A percentile compares a stretch with the other conserved stretches of the same genome.
These are phyloP conservation scores for Cryptococcus floricola DNA, from an alignment of 1,284 basidiomycete species.

Conservation along the genomic window DNA sequence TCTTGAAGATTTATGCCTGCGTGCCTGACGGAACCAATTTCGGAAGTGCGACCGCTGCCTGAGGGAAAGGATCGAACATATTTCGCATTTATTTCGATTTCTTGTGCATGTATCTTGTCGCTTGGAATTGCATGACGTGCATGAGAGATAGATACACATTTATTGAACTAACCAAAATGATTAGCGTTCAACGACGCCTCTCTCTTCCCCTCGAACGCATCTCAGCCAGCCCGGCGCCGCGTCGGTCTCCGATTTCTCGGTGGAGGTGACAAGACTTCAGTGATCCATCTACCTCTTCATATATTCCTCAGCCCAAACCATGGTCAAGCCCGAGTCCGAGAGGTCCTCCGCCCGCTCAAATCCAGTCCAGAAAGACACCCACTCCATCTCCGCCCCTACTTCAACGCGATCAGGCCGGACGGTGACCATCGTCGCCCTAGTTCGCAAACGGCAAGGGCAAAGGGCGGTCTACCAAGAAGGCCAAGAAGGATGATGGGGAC, in stretches of 20 bases:
- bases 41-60: not conserved
- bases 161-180: too few relatives aligned
- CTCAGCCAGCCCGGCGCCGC: not conserved
- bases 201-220: too few relatives aligned
- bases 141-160: too few relatives aligned
- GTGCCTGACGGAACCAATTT: not conserved
- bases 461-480: not conserved
- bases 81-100: too few relatives aligned
- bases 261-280: not conserved
- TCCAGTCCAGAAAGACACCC: too few relatives aligned
- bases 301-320: not conserved
- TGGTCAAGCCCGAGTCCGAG: not conserved
- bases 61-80: too few relatives aligned
- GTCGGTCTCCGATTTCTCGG: not conserved
- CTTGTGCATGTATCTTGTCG: too few relatives aligned
- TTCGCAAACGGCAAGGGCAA: slow-evolving; percentile 8
- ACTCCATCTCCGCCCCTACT: not conserved
- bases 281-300: not conserved
- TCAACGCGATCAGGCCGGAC: slow-evolving; percentile 9
- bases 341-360: not conserved
- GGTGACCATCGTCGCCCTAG: slow-evolving; percentile 14
- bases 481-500: slow-evolving; percentile 10
- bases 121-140: too few relatives aligned
- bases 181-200: too few relatives aligned
- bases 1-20: not conserved